These are phyloP conservation scores for Fusarium miscanthi DNA, from an alignment of 2,329 filamentous ascomycete species.

Conservation along the genomic window DNA sequence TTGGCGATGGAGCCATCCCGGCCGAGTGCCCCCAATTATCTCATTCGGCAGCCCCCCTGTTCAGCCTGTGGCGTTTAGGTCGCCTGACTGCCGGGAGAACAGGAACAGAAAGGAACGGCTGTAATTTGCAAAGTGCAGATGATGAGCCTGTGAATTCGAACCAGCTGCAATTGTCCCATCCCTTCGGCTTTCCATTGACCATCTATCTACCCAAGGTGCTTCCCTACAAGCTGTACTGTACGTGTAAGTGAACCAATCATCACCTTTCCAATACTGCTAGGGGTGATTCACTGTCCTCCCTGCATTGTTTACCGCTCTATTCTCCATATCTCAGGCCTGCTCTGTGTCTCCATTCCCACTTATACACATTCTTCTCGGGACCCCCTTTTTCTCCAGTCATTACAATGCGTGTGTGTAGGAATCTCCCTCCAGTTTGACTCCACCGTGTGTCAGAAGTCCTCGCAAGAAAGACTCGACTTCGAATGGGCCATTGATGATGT, in stretches of 20 bases:
- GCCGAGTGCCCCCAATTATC: slow-evolving; percentile 30
- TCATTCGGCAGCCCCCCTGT: slow-evolving; percentile 25
- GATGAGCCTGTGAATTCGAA: not conserved
- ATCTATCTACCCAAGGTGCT: not conserved
- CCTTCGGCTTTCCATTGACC: not conserved
- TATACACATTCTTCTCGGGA: slow-evolving; percentile 17
- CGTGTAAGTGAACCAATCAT: slow-evolving; percentile 4
- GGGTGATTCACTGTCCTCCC: slow-evolving; percentile 13
- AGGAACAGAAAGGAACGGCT: not conserved
- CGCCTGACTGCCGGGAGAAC: slow-evolving; percentile 32
- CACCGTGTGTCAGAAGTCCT: slow-evolving; percentile 22
- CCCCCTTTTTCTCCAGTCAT: slow-evolving; percentile 19
- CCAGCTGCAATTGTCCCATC: not conserved
- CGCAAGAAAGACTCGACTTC: slow-evolving; percentile 8
- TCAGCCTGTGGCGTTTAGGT: slow-evolving; percentile 28
- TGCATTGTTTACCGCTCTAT: slow-evolving; percentile 15
- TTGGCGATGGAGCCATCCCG: slow-evolving; percentile 29
- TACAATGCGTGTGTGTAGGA: not conserved
- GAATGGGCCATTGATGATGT: slow-evolving; percentile 2
- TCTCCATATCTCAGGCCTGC: slow-evolving; percentile 1
- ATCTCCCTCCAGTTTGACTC: slow-evolving; percentile 10
- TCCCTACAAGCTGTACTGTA: not conserved
- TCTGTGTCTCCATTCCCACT: slow-evolving; percentile 5
- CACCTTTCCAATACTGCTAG: slow-evolving; percentile 1
- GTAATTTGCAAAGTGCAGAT: not conserved